Percentiles rank a stretch among this genome's conserved stretches.
Evolutionary conservation across 2,329 filamentous ascomycete genomes (phyloP).

Genomic region (Cladophialophora psammophila): DNA sequence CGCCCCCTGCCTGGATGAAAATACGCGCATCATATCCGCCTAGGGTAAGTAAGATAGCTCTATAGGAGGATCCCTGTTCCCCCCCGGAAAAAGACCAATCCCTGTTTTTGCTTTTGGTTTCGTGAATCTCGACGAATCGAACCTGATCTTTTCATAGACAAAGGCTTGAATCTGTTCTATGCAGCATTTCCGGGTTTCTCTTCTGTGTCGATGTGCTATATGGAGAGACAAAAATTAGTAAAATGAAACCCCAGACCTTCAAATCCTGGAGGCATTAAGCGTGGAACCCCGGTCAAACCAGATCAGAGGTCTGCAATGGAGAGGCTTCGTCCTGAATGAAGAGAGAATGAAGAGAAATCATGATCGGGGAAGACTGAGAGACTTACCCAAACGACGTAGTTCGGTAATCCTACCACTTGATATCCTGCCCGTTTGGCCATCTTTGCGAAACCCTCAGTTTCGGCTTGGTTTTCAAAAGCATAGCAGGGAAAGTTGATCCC

Average conservation of each 20-base stretch:
- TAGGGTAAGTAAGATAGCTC: background rate
- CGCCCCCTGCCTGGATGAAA: background rate
- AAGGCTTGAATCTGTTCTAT: slow-evolving; percentile 12
- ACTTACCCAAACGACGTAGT: slow-evolving; percentile 87
- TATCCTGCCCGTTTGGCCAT: slow-evolving; percentile 98
- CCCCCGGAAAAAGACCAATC: background rate
- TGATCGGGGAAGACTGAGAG: background rate
- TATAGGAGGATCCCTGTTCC: background rate
- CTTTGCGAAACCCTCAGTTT: slow-evolving; percentile 97
- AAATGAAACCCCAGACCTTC: background rate
- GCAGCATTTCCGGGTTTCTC: slow-evolving; percentile 83
- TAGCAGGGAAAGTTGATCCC: slow-evolving; percentile 98
- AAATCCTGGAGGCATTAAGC: background rate
- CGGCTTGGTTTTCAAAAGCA: slow-evolving; percentile 97
- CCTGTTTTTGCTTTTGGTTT: background rate
- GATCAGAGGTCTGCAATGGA: background rate
- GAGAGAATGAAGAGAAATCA: background rate
- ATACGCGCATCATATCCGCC: background rate
- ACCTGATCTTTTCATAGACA: background rate
- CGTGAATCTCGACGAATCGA: background rate
- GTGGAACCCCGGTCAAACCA: background rate
- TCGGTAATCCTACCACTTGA: slow-evolving; percentile 87
- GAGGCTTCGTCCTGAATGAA: background rate
- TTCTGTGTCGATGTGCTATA: slow-evolving; percentile 83
- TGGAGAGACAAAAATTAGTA: slow-evolving; percentile 11